Conservation (phyloP, 2,329 filamentous ascomycete species). For the Trichocomaceae sp. region DNA sequence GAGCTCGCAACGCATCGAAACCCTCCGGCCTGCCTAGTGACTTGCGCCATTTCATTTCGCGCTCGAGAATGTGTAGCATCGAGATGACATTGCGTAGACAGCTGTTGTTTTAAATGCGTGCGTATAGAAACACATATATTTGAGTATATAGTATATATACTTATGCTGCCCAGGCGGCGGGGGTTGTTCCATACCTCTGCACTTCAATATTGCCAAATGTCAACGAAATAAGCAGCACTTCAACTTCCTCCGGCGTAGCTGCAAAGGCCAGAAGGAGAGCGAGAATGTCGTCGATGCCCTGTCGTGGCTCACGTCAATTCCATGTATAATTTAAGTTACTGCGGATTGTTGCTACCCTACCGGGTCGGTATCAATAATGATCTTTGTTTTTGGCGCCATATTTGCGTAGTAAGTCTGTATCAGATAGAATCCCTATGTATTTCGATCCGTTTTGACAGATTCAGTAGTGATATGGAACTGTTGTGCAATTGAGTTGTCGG, state of each 20-base stretch:
- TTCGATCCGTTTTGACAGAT: no score
- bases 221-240: slow-evolving; percentile 76
- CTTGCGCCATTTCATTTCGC: slow-evolving; percentile 78
- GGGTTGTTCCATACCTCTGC: slow-evolving; percentile 53
- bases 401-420: background rate
- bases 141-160: background rate
- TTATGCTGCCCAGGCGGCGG: no score
- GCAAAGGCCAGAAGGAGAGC: slow-evolving; percentile 82
- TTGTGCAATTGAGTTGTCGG: no score
- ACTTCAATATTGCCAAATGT: slow-evolving; percentile 93
- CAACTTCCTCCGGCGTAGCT: slow-evolving; percentile 72
- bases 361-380: slow-evolving; percentile 97
- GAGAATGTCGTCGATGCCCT: slow-evolving; percentile 83
- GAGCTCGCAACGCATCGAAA: slow-evolving; percentile 64
- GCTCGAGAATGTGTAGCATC: slow-evolving; percentile 85
- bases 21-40: slow-evolving; percentile 60
- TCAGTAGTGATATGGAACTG: no score
- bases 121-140: background rate
- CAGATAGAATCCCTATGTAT: no score
- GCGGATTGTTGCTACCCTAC: slow-evolving; percentile 40
- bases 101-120: slow-evolving; percentile 37
- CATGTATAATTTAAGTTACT: background rate
- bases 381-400: slow-evolving; percentile 53
- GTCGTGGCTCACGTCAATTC: background rate
- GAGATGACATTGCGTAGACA: slow-evolving; percentile 84